Evolutionary conservation across 75 land plant species (phyloP).

Genomic region (Adiantum capillusveneris): DNA sequence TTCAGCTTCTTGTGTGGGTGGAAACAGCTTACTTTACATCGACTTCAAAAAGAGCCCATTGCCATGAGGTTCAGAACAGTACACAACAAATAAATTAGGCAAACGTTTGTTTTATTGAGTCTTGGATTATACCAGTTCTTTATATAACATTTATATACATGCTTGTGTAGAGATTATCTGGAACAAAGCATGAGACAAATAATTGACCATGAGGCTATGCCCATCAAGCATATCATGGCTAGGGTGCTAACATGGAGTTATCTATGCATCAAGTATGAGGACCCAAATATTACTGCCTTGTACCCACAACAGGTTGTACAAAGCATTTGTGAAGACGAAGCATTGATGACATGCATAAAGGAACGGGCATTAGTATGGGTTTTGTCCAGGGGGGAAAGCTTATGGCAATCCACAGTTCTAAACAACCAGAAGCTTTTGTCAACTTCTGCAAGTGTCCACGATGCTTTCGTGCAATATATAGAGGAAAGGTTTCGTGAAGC

Average conservation of each 20-base stretch:
- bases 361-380: slow-evolving; percentile 18
- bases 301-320: slow-evolving; percentile 21
- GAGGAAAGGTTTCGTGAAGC: slow-evolving; percentile 20
- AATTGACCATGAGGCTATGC: slow-evolving; percentile 14
- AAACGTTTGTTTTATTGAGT: no score
- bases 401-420: slow-evolving; percentile 18
- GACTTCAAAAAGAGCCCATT: slow-evolving; percentile 13
- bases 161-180: slow-evolving; percentile 12
- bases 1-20: slow-evolving; percentile 27
- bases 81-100: no score
- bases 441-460: slow-evolving; percentile 20
- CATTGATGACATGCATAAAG: slow-evolving; percentile 14
- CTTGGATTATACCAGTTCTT: no score
- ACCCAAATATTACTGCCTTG: slow-evolving; percentile 2
- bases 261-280: slow-evolving; percentile 19
- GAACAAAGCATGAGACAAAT: slow-evolving; percentile 14
- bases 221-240: slow-evolving; percentile 12
- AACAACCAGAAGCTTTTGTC: slow-evolving; percentile 14
- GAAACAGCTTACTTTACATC: slow-evolving; percentile 20
- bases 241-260: slow-evolving; percentile 26
- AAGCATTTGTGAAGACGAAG: slow-evolving; percentile 10
- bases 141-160: no score
- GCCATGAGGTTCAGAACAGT: slow-evolving; percentile 11
- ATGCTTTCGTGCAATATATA: slow-evolving; percentile 19
- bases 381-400: slow-evolving; percentile 1